phyloP scores from a whole-genome alignment of 2,329 filamentous ascomycete species.

The Lachnellula occidentalis region DNA sequence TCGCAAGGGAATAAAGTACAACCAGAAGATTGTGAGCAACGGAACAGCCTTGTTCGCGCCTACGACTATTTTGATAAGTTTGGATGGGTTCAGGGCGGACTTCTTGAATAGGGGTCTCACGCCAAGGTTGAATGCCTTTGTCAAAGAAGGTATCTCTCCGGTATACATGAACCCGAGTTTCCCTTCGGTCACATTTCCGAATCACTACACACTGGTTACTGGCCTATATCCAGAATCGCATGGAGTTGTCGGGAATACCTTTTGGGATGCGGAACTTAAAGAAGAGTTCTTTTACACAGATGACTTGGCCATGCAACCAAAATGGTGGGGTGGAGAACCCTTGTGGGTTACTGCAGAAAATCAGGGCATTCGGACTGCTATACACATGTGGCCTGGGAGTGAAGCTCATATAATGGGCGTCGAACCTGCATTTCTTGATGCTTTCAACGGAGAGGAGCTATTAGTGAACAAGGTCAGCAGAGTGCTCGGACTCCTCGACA shows the following conservation, averaged over 20 bases:
- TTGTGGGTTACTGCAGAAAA: conserved; percentile 90
- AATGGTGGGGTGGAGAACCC: conserved; percentile 95
- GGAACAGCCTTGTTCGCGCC: conserved; percentile 85
- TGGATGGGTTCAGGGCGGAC: conserved; percentile 92
- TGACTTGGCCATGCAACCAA: conserved; percentile 65
- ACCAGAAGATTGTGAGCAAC: conserved; percentile 55
- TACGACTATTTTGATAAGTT: conserved; percentile 87
- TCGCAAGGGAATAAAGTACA: conserved; percentile 32
- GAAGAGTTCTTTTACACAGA: conserved; percentile 88
- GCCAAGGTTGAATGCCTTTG: conserved; percentile 69
- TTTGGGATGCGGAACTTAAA: conserved; percentile 76
- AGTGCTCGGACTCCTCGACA: conserved; percentile 77
- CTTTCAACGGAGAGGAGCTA: conserved; percentile 72
- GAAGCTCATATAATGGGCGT: conserved; percentile 76
- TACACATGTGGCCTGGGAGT: conserved; percentile 99
- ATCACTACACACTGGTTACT: conserved; percentile 90
- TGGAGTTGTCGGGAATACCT: conserved; percentile 87
- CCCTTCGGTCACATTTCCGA: conserved; percentile 92
- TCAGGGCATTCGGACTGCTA: conserved; percentile 69
- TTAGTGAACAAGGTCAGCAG: conserved; percentile 72
- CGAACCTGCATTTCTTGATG: conserved; percentile 76
- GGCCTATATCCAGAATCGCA: conserved; percentile 90
- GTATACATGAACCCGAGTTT: conserved; percentile 92
- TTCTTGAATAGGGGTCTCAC: conserved; percentile 81
- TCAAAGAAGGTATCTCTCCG: conserved; percentile 80